These are phyloP conservation scores for Fusarium tricinctum DNA, from an alignment of 2,329 filamentous ascomycete species.

Conservation along the genomic window DNA sequence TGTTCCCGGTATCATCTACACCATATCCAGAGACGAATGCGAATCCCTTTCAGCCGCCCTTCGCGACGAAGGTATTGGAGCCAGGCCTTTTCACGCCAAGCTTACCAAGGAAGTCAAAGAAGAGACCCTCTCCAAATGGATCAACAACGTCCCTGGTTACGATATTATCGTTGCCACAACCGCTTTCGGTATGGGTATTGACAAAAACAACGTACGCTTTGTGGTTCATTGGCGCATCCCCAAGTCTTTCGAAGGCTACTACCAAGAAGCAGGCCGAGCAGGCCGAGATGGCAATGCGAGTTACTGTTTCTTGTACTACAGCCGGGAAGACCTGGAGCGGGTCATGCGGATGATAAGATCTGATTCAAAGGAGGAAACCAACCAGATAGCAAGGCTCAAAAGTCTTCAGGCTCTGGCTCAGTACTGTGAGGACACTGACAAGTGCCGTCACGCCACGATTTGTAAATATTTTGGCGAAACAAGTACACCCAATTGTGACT, in stretches of 20 bases:
- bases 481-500: slow-evolving; percentile 72
- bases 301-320: slow-evolving; percentile 92
- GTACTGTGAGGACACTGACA: slow-evolving; percentile 83
- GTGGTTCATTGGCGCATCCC: slow-evolving; percentile 95
- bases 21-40: slow-evolving; percentile 80
- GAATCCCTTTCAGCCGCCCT: slow-evolving; percentile 77
- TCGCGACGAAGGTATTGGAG: slow-evolving; percentile 77
- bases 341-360: slow-evolving; percentile 70
- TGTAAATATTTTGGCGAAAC: slow-evolving; percentile 82
- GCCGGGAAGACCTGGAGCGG: slow-evolving; percentile 85
- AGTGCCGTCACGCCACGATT: slow-evolving; percentile 82
- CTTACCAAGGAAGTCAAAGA: slow-evolving; percentile 77
- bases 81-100: slow-evolving; percentile 79
- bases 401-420: slow-evolving; percentile 78
- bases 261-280: slow-evolving; percentile 93
- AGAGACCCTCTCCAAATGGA: slow-evolving; percentile 78
- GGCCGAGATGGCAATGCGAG: slow-evolving; percentile 90
- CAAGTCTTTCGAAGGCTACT: slow-evolving; percentile 95
- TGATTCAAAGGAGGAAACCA: slow-evolving; percentile 57
- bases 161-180: slow-evolving; percentile 96
- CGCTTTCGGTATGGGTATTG: slow-evolving; percentile 97
- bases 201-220: slow-evolving; percentile 94
- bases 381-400: slow-evolving; percentile 67
- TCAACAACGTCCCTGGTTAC: slow-evolving; percentile 80
- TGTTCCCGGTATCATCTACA: slow-evolving; percentile 85